Conservation (phyloP, 805 yeast species). For the Cyberlindnera bimundalis region DNA sequence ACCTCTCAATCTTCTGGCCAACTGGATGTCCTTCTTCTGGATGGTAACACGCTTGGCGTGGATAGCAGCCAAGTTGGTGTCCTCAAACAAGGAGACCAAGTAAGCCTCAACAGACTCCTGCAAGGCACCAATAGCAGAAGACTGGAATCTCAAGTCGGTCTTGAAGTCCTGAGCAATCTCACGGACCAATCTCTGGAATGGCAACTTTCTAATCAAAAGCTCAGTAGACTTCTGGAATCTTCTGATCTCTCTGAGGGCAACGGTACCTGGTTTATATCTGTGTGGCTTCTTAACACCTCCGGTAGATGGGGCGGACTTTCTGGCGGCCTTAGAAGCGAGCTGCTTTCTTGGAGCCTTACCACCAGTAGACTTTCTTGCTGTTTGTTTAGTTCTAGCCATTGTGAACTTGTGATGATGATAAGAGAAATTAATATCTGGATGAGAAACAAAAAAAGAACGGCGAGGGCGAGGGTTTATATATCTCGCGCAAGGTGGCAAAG, state of each 20-base stretch:
- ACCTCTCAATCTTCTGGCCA: slow-evolving; percentile 98
- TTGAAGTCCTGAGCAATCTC: slow-evolving; percentile 94
- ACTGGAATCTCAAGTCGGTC: slow-evolving; percentile 93
- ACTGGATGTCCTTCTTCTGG: slow-evolving; percentile 96
- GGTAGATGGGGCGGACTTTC: slow-evolving; percentile 88
- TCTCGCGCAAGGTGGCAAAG: too few relatives aligned
- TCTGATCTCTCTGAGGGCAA: slow-evolving; percentile 95
- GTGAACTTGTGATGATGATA: slow-evolving; percentile 54
- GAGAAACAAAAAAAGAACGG: background rate
- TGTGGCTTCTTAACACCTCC: slow-evolving; percentile 95
- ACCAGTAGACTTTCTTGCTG: slow-evolving; percentile 93
- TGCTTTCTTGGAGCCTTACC: slow-evolving; percentile 96
- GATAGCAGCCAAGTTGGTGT: slow-evolving; percentile 96
- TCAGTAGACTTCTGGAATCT: slow-evolving; percentile 97
- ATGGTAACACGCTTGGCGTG: slow-evolving; percentile 99
- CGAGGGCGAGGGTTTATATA: slow-evolving; percentile 3
- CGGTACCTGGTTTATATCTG: slow-evolving; percentile 97
- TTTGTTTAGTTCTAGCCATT: slow-evolving; percentile 94
- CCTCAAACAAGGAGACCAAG: slow-evolving; percentile 93
- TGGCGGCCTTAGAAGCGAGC: slow-evolving; percentile 88
- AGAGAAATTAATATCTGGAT: slow-evolving; percentile 29
- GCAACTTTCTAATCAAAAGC: slow-evolving; percentile 90
- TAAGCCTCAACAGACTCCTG: slow-evolving; percentile 99
- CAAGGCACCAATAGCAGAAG: slow-evolving; percentile 95
- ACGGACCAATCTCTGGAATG: slow-evolving; percentile 95